Evolutionary conservation across 192 early-diverging fungal species (phyloP).

Genomic region (Backusella luteola): DNA sequence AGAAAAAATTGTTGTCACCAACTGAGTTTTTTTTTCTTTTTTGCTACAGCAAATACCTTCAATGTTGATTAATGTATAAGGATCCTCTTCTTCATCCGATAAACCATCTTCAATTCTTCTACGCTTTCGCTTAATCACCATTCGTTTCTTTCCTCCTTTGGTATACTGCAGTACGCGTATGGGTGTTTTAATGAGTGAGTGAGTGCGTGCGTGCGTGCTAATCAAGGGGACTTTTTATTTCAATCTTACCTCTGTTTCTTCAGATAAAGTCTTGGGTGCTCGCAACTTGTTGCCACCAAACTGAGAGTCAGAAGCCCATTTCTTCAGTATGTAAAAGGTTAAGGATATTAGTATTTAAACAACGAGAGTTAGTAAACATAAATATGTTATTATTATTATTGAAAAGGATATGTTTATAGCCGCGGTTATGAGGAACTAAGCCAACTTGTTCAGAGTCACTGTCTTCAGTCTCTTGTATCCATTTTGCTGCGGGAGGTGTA

Average conservation of each 20-base stretch:
- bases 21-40: conserved; percentile 5
- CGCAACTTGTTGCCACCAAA: conserved; percentile 47
- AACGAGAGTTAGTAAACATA: not conserved
- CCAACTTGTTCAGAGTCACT: conserved; percentile 45
- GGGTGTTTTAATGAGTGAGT: not conserved
- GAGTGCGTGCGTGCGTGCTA: conserved; percentile 2
- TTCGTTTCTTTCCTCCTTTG: conserved; percentile 40
- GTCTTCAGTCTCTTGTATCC: conserved; percentile 30
- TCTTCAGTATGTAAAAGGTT: conserved; percentile 49
- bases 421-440: conserved; percentile 62
- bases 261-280: conserved; percentile 36
- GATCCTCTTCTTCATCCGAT: conserved; percentile 54
- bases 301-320: conserved; percentile 39
- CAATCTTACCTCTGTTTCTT: conserved; percentile 30
- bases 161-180: conserved; percentile 23
- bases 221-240: conserved; percentile 12
- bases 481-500: conserved; percentile 25
- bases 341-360: conserved; percentile 17
- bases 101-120: conserved; percentile 27
- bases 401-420: conserved; percentile 61
- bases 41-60: conserved; percentile 35
- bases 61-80: conserved; percentile 64
- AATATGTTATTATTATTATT: not conserved
- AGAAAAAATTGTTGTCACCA: conserved; percentile 29
- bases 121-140: conserved; percentile 35